Evolutionary conservation across 352 stramenopile genomes (phyloP).

Genomic region (Phytophthora crassamura): DNA sequence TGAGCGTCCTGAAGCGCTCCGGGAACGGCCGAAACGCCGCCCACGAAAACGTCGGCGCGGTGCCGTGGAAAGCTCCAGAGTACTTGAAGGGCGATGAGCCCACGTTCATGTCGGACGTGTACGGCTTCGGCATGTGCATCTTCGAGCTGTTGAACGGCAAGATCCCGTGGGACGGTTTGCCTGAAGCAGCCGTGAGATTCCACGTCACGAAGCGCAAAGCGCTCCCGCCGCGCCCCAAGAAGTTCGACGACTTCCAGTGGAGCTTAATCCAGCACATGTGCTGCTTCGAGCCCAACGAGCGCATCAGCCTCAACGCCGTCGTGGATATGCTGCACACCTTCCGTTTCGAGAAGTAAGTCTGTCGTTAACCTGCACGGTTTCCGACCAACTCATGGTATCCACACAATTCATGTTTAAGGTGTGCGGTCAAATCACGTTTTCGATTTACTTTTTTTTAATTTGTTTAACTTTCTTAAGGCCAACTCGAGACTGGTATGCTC

Average conservation of each 20-base stretch:
- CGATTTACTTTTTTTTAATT: too few species aligned
- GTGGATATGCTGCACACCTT: conserved; percentile 37
- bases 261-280: conserved; percentile 42
- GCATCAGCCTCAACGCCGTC: conserved; percentile 29
- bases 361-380: too few species aligned
- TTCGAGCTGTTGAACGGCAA: conserved; percentile 37
- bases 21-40: conserved; percentile 11
- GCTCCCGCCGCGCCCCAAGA: conserved; percentile 22
- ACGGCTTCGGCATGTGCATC: conserved; percentile 45
- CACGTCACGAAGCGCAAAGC: conserved; percentile 29
- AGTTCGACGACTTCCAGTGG: conserved; percentile 33
- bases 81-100: conserved; percentile 18
- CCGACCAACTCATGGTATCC: too few species aligned
- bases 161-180: conserved; percentile 31
- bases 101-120: conserved; percentile 35
- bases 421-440: too few species aligned
- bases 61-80: conserved; percentile 43
- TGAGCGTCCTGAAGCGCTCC: conserved; percentile 37
- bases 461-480: too few species aligned
- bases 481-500: too few species aligned
- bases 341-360: conserved; percentile 13
- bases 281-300: conserved; percentile 25
- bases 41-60: conserved; percentile 16
- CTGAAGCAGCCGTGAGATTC: conserved; percentile 37
- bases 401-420: too few species aligned